Base-by-base conservation (phyloP, 345 rosid genomes). In the Stellera chamaejasme region DNA sequence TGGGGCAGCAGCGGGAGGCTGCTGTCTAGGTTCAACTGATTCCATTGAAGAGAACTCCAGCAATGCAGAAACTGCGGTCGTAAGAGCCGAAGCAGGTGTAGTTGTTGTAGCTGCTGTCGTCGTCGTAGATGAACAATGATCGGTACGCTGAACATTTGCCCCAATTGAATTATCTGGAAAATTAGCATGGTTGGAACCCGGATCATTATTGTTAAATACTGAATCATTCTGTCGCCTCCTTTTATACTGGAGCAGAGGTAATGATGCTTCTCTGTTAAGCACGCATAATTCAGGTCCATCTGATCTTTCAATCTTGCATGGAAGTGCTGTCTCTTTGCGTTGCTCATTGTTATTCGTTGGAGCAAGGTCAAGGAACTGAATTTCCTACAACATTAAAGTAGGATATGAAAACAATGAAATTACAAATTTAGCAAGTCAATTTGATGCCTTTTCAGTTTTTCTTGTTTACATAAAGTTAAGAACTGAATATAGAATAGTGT, bases 11-110 rank as follows among this genome's bases (percentile, higher is more conserved):
- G 45, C 49, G 28, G 2, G 57, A 26, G 69, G 26, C 10, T 50
- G 65, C 60, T 75, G 78, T 71, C 69, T 77, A 7, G 58, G 66
- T 48, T 78, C 80, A 28, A 72, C 47, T 8, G 86, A 65, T 52
- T 82, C 87, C 89, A 78, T 76, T 11, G 84, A 79, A n/a, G 88
- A 82, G 63, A 88, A 85, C 66, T 88, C 96, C 62, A 92, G 63
- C 62, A 92, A 65, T 7, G 98, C 85, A 56, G 98, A 88, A 56
- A 86, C 55, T 26, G 90, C 85, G 0, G 78, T 78, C 4, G 83
- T 78, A 43, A 86, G 79, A 16, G 84, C 86, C 27, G 78, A 69
- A 52, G 75, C 55, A 59, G 75, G 66, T 23, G 72, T 42, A 52
- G 66, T 62, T 36, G 75, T 63, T 2, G 77, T 51, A 3, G 82